These are phyloP conservation scores for Kluyveromyces marxianus DNA, from an alignment of 1,139 yeast species.

Conservation along the genomic window DNA sequence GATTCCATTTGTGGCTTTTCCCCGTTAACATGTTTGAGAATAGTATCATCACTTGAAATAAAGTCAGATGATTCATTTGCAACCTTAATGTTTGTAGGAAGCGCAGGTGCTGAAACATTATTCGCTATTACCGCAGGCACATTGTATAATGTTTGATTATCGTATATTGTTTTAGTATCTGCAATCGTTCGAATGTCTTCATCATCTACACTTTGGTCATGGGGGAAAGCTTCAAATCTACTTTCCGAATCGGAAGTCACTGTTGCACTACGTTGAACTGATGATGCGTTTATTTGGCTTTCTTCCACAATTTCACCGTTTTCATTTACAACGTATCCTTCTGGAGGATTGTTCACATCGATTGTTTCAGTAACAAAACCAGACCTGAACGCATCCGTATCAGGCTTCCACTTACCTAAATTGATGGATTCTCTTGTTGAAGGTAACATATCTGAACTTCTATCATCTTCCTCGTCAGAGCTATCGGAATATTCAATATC, in stretches of 20 bases:
- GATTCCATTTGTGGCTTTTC: constrained; percentile 10
- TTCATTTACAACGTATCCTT: constrained; percentile 27
- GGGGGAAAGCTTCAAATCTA: constrained; percentile 31
- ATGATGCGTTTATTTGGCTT: constrained; percentile 17
- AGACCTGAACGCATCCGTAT: constrained; percentile 25
- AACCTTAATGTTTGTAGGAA: constrained; percentile 19
- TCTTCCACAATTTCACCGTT: constrained; percentile 23
- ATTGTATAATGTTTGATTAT: constrained; percentile 30
- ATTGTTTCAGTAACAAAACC: constrained; percentile 26
- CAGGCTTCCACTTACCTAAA: constrained; percentile 26
- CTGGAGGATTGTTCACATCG: constrained; percentile 19
- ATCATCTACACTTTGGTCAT: constrained; percentile 9
- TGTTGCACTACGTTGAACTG: constrained; percentile 16
- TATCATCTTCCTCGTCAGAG: constrained; percentile 5
- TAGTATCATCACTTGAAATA: constrained; percentile 7
- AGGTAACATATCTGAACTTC: constrained; percentile 1
- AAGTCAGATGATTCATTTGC: constrained; percentile 3
- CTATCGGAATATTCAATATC: constrained; percentile 3
- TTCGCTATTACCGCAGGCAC: constrained; percentile 29
- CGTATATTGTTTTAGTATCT: constrained; percentile 31
- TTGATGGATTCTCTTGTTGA: constrained; percentile 15
- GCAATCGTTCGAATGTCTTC: constrained; percentile 28
- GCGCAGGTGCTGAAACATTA: constrained; percentile 25
- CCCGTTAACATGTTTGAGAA: constrained; percentile 10
- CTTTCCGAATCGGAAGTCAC: constrained; percentile 29